Evolutionary conservation across 1,139 yeast genomes (phyloP).

Genomic region (Debaryomyces sp.): DNA sequence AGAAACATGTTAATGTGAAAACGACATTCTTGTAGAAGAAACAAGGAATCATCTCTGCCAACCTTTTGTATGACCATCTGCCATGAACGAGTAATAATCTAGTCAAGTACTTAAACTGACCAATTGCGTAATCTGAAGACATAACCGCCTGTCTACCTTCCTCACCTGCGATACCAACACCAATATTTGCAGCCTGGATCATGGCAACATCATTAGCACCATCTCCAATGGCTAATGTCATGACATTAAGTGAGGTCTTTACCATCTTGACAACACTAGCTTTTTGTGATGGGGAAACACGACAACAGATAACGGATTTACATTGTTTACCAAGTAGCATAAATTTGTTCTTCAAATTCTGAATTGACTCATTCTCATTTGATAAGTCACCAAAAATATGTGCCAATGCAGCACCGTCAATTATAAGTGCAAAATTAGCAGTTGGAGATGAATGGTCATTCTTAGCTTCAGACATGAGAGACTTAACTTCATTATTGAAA

Average conservation of each 20-base stretch:
- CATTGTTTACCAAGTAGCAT: constrained; percentile 60
- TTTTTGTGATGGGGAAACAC: constrained; percentile 68
- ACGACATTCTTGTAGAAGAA: constrained; percentile 66
- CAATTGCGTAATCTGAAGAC: constrained; percentile 70
- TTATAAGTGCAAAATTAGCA: constrained; percentile 49
- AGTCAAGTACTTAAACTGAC: constrained; percentile 59
- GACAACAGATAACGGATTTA: constrained; percentile 62
- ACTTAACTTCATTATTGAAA: constrained; percentile 24
- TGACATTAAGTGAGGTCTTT: constrained; percentile 51
- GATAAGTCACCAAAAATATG: constrained; percentile 36
- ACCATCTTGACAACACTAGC: constrained; percentile 60
- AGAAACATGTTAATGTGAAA: constrained; percentile 61
- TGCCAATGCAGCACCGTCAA: constrained; percentile 59
- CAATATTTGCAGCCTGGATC: constrained; percentile 69
- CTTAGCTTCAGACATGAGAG: constrained; percentile 43
- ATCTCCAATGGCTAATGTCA: constrained; percentile 69
- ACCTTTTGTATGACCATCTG: constrained; percentile 64
- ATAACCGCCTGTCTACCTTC: constrained; percentile 71
- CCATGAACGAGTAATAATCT: constrained; percentile 63
- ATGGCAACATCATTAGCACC: constrained; percentile 72
- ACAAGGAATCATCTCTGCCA: constrained; percentile 67
- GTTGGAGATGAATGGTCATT: constrained; percentile 55
- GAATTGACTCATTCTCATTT: constrained; percentile 23
- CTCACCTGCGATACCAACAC: constrained; percentile 70
- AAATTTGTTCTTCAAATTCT: constrained; percentile 39